Evolutionary conservation across 768 basidiomycete genomes (phyloP).

Genomic region (Kwoniella europaea): DNA sequence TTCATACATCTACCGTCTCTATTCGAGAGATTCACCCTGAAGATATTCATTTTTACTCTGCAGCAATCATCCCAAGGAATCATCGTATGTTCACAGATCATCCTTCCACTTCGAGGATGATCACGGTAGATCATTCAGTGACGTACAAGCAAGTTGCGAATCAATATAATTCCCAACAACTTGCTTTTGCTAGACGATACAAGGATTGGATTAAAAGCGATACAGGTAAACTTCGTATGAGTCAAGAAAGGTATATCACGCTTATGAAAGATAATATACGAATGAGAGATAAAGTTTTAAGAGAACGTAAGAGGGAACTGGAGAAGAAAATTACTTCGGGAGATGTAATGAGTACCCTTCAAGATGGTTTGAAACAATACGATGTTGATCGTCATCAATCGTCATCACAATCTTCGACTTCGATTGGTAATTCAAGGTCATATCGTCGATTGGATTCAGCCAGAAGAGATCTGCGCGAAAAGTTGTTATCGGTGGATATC

Average conservation of each 20-base stretch:
- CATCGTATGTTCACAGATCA: background rate
- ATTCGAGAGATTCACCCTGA: background rate
- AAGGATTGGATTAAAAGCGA: background rate
- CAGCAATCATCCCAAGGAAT: background rate
- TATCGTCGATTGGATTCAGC: no score
- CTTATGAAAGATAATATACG: background rate
- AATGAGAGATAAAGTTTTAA: background rate
- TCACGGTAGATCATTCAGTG: background rate
- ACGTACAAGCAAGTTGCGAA: background rate
- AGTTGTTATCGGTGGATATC: no score
- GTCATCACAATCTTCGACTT: no score
- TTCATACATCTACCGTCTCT: background rate
- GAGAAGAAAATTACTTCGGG: background rate
- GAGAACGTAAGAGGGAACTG: background rate
- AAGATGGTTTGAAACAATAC: no score
- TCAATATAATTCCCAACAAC: background rate
- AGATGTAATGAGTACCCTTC: background rate
- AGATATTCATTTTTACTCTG: background rate
- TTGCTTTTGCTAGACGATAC: background rate
- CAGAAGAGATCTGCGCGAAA: no score
- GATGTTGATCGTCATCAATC: no score
- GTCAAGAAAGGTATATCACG: background rate
- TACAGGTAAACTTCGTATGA: background rate
- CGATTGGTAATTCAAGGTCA: no score
- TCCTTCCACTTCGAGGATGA: background rate